Conservation (phyloP, 139 green algal species). For the Chara braunii region DNA sequence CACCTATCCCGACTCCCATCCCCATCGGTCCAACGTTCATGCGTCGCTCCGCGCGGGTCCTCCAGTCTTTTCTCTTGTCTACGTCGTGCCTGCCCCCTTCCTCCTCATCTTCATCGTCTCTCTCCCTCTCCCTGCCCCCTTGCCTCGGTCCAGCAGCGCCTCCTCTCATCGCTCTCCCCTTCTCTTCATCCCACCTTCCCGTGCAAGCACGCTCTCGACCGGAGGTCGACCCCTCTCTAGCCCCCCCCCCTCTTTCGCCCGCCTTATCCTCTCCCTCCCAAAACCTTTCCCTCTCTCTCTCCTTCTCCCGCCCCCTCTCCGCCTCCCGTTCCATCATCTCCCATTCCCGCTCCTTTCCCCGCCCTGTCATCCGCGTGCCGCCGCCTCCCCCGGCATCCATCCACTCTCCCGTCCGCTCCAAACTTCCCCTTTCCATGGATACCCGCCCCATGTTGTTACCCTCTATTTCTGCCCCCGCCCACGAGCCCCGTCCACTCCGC, state of each 20-base stretch:
- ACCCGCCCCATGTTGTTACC: not conserved
- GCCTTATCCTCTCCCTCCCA: not conserved
- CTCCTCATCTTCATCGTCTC: conserved; percentile 6
- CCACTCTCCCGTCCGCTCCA: not conserved
- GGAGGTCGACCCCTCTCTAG: not conserved
- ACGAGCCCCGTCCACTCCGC: too few species aligned
- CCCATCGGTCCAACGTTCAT: not conserved
- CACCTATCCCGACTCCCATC: not conserved
- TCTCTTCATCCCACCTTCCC: conserved; percentile 6
- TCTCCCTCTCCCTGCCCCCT: not conserved
- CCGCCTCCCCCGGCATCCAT: not conserved
- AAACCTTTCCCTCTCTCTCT: conserved; percentile 7
- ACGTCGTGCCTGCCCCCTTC: not conserved
- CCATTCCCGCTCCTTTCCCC: not conserved
- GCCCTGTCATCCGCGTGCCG: not conserved
- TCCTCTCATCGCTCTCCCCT: not conserved
- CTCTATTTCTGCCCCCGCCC: too few species aligned
- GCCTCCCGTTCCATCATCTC: conserved; percentile 8
- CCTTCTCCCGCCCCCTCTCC: not conserved
- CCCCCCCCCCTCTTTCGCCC: conserved; percentile 10
- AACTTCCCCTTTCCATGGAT: not conserved
- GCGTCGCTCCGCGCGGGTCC: not conserved
- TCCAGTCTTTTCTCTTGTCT: conserved; percentile 16
- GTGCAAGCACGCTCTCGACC: too few species aligned
- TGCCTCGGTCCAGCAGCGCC: not conserved